Evolutionary conservation across 1,284 basidiomycete species (phyloP).

Genomic region (Inonotus obliquus): DNA sequence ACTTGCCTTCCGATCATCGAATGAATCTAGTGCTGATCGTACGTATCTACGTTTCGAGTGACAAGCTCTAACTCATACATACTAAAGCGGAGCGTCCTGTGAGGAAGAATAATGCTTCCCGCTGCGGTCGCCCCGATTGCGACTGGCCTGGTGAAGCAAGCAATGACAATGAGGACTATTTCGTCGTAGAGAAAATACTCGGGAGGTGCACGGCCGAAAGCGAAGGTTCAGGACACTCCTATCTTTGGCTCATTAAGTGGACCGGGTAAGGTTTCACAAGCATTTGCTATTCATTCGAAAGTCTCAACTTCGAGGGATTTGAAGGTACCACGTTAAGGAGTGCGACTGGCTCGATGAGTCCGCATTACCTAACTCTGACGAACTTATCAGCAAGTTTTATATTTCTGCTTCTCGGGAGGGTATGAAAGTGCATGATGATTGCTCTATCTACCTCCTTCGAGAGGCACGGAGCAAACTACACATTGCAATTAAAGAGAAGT

Average conservation of each 20-base stretch:
- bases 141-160: constrained; percentile 11
- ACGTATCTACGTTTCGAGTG: background rate
- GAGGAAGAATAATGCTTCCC: background rate
- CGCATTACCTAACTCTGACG: background rate
- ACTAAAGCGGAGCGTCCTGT: background rate
- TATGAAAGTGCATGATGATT: background rate
- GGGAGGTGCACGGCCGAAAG: constrained; percentile 4
- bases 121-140: constrained; percentile 14
- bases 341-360: constrained; percentile 4
- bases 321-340: constrained; percentile 9
- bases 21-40: constrained; percentile 1
- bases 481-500: background rate
- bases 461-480: background rate
- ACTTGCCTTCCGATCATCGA: background rate
- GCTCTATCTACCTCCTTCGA: background rate
- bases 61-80: background rate
- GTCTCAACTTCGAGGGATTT: background rate
- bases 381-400: constrained; percentile 10
- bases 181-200: constrained; percentile 12
- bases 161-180: constrained; percentile 3
- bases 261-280: constrained; percentile 1
- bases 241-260: constrained; percentile 18
- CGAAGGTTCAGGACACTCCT: background rate
- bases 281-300: background rate
- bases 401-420: background rate